Conservation (phyloP, 805 yeast genomes). For the Cephaloascus albidus region DNA sequence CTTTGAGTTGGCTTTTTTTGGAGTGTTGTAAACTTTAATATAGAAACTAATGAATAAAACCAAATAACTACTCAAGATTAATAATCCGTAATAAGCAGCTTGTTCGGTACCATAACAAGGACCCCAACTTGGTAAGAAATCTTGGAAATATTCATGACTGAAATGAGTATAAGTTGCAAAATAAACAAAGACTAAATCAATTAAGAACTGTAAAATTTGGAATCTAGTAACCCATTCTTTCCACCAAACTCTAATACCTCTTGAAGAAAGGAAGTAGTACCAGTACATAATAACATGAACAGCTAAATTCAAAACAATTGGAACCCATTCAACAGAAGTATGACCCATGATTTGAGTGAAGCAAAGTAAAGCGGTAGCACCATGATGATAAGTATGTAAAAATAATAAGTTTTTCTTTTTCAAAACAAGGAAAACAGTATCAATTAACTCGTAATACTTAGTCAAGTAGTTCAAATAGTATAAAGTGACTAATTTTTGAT, state of each 20-base stretch:
- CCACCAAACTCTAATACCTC: conserved; percentile 98
- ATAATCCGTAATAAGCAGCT: conserved; percentile 89
- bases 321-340: conserved; percentile 94
- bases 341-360: conserved; percentile 86
- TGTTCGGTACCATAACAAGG: conserved; percentile 86
- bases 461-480: conserved; percentile 90
- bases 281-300: conserved; percentile 97
- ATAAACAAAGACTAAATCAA: conserved; percentile 86
- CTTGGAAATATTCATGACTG: conserved; percentile 53
- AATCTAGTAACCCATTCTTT: conserved; percentile 97
- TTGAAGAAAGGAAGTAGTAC: conserved; percentile 88
- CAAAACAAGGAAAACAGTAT: conserved; percentile 84
- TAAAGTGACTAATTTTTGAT: conserved; percentile 71
- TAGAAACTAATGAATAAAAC: conserved; percentile 88
- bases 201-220: conserved; percentile 87
- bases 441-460: conserved; percentile 82
- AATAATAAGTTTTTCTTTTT: conserved; percentile 88
- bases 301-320: conserved; percentile 76
- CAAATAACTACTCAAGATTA: conserved; percentile 80
- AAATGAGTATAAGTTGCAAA: conserved; percentile 90
- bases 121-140: conserved; percentile 63
- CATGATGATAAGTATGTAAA: conserved; percentile 94
- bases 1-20: conserved; percentile 17
- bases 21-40: conserved; percentile 69
- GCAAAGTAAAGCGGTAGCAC: conserved; percentile 93